Evolutionary conservation across 2,329 filamentous ascomycete species (phyloP).

Genomic region (Cytospora schulzeri): DNA sequence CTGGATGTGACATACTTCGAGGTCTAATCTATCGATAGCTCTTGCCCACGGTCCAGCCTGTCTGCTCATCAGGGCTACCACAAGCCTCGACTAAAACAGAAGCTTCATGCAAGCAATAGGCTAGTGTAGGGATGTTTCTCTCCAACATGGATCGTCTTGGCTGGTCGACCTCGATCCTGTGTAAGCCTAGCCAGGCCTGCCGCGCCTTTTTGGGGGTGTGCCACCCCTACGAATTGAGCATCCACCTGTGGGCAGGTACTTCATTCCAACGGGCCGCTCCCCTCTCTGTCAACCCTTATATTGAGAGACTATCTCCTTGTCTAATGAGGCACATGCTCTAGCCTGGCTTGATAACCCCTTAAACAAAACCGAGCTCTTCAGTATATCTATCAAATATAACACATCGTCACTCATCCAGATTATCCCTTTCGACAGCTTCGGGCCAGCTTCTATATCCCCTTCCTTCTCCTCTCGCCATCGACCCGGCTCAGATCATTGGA

Average conservation of each 20-base stretch:
- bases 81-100: conserved; percentile 27
- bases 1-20: conserved; percentile 1
- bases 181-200: conserved; percentile 16
- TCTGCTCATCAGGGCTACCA: conserved; percentile 18
- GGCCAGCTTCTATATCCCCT: conserved; percentile 5
- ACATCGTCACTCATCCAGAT: conserved; percentile 16
- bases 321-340: conserved; percentile 7
- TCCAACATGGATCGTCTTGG: conserved; percentile 23
- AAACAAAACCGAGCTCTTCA: conserved; percentile 1
- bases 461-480: conserved; percentile 10
- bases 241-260: conserved; percentile 23
- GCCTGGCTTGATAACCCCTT: conserved; percentile 23
- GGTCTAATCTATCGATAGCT: conserved; percentile 21
- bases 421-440: conserved; percentile 18
- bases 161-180: conserved; percentile 20
- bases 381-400: conserved; percentile 20
- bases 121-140: conserved; percentile 28
- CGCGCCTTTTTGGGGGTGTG: conserved; percentile 22
- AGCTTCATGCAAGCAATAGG: conserved; percentile 29
- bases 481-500: conserved; percentile 9
- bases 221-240: conserved; percentile 27
- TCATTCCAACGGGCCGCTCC: conserved; percentile 27
- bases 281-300: conserved; percentile 21
- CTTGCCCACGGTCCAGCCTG: conserved; percentile 8
- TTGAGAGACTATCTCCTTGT: conserved; percentile 19